Evolutionary conservation across 202 grass and related monocot genomes (phyloP).

Genomic region (Setaria italica): DNA sequence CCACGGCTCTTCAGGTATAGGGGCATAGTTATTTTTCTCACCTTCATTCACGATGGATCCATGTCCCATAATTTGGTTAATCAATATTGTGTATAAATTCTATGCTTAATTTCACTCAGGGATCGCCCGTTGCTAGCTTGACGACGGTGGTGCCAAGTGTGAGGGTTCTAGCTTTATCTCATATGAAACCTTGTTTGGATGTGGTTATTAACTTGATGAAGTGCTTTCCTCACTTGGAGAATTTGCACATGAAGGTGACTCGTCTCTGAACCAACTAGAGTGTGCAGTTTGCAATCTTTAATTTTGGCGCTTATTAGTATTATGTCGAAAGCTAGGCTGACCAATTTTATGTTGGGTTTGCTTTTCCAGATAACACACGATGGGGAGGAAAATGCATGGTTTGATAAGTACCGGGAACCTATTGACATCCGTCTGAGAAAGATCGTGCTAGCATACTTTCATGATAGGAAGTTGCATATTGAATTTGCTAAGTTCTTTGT

Average conservation of each 20-base stretch:
- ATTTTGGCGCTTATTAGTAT: too few species aligned
- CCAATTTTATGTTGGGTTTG: neutral
- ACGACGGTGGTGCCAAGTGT: neutral
- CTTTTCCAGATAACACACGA: neutral
- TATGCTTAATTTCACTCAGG: neutral
- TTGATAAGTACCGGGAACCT: neutral
- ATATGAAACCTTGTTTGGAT: neutral
- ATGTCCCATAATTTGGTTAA: too few species aligned
- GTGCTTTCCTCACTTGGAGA: constrained; percentile 47
- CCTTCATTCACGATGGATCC: neutral
- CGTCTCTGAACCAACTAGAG: too few species aligned
- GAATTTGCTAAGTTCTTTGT: constrained; percentile 22
- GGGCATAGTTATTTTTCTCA: neutral
- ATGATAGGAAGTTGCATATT: neutral
- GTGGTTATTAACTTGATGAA: constrained; percentile 34
- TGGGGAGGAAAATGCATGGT: neutral
- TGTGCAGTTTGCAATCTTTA: neutral
- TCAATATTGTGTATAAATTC: too few species aligned
- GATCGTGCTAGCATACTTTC: neutral
- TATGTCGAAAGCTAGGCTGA: neutral
- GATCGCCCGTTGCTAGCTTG: neutral
- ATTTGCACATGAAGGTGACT: constrained; percentile 46
- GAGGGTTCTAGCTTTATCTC: neutral
- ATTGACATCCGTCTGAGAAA: neutral
- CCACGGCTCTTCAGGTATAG: neutral